A percentile compares a stretch with the other conserved stretches of the same genome.
phyloP scores from a whole-genome alignment of 257 asterid genomes.

The Solanum tarapatanum region DNA sequence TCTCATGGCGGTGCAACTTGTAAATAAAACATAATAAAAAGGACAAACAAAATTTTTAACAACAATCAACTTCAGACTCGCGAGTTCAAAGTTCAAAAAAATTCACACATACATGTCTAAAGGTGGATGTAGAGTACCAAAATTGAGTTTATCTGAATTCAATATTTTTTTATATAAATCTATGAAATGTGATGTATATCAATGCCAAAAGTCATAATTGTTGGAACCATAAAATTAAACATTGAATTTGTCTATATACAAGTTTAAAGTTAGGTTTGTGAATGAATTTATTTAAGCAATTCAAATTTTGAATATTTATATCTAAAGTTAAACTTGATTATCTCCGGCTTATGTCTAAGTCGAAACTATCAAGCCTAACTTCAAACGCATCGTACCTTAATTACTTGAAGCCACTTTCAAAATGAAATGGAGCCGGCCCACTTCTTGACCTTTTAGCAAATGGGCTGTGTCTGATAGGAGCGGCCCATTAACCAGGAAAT shows the following conservation, averaged over 20 bases:
- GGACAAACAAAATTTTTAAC: not conserved
- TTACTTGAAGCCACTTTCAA: not conserved
- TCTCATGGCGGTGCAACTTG: not conserved
- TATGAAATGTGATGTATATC: not conserved
- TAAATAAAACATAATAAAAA: not conserved
- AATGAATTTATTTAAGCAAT: not conserved
- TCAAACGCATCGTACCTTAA: not conserved
- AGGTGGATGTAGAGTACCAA: not conserved
- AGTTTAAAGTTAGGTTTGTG: not conserved
- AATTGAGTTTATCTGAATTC: not conserved
- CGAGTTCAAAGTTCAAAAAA: not conserved
- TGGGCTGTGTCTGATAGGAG: not conserved
- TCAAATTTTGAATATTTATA: not conserved
- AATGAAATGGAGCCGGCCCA: not conserved
- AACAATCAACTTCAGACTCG: not conserved
- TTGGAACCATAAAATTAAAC: not conserved
- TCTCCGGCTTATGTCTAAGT: not conserved
- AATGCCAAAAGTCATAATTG: not conserved
- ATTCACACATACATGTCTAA: not conserved
- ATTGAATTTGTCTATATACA: no score
- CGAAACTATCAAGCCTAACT: not conserved
- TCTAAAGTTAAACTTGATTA: not conserved
- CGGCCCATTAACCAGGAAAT: not conserved
- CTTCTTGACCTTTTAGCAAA: not conserved
- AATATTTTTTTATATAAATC: no score